phyloP scores from a whole-genome alignment of 2,329 filamentous ascomycete species.

The Fusarium praegraminearum region DNA sequence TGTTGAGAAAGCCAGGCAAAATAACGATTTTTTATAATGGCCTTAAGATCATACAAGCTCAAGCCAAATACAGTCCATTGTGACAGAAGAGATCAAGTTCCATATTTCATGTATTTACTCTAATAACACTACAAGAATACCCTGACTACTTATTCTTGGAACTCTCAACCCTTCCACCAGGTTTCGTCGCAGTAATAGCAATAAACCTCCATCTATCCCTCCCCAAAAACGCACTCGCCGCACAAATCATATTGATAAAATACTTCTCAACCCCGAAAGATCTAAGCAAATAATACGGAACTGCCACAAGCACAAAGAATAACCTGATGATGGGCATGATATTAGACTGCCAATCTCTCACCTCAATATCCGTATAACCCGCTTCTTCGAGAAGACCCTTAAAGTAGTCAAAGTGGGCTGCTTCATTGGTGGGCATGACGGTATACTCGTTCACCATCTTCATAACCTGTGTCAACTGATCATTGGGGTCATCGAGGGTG shows the following conservation, averaged over 20 bases:
- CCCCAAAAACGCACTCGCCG: not conserved
- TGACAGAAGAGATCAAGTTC: no score
- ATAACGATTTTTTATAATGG: no score
- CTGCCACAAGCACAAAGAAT: not conserved
- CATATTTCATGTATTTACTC: no score
- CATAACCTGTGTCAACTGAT: not conserved
- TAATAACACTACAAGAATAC: no score
- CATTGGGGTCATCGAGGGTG: not conserved
- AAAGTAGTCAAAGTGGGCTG: not conserved
- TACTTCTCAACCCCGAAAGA: not conserved
- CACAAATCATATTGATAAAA: constrained; percentile 1
- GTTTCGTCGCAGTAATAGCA: constrained; percentile 1
- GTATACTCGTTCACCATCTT: not conserved
- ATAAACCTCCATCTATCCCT: constrained; percentile 2
- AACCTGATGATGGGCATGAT: constrained; percentile 1
- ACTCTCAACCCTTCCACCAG: not conserved
- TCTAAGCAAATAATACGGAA: not conserved
- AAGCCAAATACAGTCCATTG: no score
- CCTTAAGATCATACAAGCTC: no score
- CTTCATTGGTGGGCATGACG: not conserved
- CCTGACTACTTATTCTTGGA: not conserved
- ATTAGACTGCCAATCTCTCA: not conserved
- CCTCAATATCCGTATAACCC: not conserved
- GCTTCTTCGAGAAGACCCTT: not conserved
- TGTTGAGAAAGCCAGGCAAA: no score